Percentiles rank a stretch among this genome's conserved stretches.
Evolutionary conservation across 2,329 filamentous ascomycete species (phyloP).

Genomic region (Botrytis tulipae): DNA sequence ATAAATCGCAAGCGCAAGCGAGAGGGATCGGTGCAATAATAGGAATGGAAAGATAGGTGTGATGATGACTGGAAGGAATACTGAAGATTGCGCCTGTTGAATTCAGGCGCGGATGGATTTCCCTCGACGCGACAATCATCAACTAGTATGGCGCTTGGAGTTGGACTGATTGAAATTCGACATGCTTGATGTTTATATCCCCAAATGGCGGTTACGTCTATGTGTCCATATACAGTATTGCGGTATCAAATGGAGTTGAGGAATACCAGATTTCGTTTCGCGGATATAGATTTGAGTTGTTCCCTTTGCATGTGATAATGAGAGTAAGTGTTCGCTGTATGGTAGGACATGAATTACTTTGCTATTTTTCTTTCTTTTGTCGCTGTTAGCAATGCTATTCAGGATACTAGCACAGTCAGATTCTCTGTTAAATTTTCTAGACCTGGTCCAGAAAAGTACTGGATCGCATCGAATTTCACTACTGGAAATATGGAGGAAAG

Average conservation of each 20-base stretch:
- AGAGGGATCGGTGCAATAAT: constrained; percentile 3
- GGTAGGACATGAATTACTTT: not conserved
- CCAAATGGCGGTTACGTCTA: not conserved
- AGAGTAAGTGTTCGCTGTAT: not conserved
- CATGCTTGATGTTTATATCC: not conserved
- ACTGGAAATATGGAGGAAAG: not conserved
- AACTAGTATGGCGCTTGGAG: constrained; percentile 12
- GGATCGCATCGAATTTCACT: too few species aligned
- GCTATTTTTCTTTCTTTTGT: not conserved
- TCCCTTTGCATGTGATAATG: not conserved
- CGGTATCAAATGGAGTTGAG: constrained; percentile 2
- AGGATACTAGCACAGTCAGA: not conserved
- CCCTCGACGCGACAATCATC: not conserved
- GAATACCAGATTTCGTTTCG: constrained; percentile 3
- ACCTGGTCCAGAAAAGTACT: not conserved
- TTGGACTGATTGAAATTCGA: not conserved
- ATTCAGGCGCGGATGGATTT: constrained; percentile 2
- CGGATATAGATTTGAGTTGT: not conserved
- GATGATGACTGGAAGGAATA: constrained; percentile 6
- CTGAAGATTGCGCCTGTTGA: not conserved
- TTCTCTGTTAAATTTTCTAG: not conserved
- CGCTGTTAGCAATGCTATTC: not conserved
- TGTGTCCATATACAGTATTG: constrained; percentile 3
- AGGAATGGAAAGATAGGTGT: not conserved
- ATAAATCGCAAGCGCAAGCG: constrained; percentile 4